Conservation (phyloP, 164 flowering plant species). For the Dillenia turbinata region DNA sequence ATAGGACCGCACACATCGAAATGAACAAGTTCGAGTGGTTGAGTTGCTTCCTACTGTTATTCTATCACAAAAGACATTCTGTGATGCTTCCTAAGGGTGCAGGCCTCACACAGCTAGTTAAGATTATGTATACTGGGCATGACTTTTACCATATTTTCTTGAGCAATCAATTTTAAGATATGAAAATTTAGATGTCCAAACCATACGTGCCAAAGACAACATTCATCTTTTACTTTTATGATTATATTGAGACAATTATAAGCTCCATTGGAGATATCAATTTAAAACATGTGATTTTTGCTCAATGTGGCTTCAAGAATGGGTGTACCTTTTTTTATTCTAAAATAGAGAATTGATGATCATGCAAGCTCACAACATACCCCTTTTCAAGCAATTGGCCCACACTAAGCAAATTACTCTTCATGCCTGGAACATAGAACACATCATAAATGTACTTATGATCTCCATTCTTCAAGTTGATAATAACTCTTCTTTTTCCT, state of each 20-base stretch:
- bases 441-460: conserved; percentile 8
- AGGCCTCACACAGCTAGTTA: conserved; percentile 3
- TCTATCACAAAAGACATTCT: background rate
- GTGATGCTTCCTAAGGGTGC: conserved; percentile 3
- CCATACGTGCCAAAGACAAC: conserved; percentile 8
- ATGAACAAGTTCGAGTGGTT: background rate
- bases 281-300: background rate
- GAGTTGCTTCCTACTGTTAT: background rate
- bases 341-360: background rate
- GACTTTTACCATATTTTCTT: conserved; percentile 6
- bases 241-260: background rate
- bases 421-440: conserved; percentile 7
- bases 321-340: background rate
- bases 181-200: conserved; percentile 7
- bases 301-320: background rate
- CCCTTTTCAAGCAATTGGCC: conserved; percentile 10
- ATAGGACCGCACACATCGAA: background rate
- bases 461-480: conserved; percentile 2
- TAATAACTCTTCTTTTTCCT: conserved; percentile 8
- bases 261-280: background rate
- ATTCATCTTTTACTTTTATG: background rate
- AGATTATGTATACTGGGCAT: too few relatives aligned
- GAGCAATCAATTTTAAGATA: background rate
- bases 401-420: conserved; percentile 12
- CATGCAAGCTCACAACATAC: conserved; percentile 2